These are phyloP conservation scores for Metroxylon sagu DNA, from an alignment of 176 grass and related monocot species.

Conservation along the genomic window DNA sequence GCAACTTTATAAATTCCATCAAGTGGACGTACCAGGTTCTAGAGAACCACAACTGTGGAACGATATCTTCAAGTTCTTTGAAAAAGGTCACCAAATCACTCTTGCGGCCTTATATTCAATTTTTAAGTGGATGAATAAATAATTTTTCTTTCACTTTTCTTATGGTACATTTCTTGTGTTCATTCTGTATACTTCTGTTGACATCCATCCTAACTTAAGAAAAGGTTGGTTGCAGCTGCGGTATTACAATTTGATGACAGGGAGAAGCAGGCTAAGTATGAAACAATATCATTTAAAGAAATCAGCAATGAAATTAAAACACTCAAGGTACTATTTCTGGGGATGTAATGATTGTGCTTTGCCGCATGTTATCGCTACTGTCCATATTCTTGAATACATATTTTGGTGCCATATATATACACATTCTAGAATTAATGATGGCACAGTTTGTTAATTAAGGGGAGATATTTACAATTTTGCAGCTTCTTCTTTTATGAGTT, in stretches of 20 bases:
- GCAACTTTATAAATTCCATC: conserved; percentile 71
- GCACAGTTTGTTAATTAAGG: no score
- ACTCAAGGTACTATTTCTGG: conserved; percentile 57
- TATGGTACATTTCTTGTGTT: no score
- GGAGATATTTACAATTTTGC: no score
- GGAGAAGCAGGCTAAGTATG: conserved; percentile 55
- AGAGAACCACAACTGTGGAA: conserved; percentile 84
- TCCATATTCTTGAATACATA: no score
- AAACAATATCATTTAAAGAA: conserved; percentile 79
- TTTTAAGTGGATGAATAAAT: background rate
- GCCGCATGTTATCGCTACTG: no score
- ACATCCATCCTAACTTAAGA: conserved; percentile 5
- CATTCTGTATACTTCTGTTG: no score
- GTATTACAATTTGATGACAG: conserved; percentile 62
- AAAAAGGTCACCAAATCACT: conserved; percentile 39
- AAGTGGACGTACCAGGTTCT: conserved; percentile 56
- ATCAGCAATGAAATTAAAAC: conserved; percentile 67
- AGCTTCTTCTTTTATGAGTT: no score
- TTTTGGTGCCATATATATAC: no score
- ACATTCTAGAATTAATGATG: no score
- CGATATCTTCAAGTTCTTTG: conserved; percentile 89
- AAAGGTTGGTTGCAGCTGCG: conserved; percentile 42
- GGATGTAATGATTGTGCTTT: no score
- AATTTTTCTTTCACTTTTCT: no score
- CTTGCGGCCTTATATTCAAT: background rate